phyloP scores from a whole-genome alignment of 2,329 filamentous ascomycete genomes.

The Coniella vitis region DNA sequence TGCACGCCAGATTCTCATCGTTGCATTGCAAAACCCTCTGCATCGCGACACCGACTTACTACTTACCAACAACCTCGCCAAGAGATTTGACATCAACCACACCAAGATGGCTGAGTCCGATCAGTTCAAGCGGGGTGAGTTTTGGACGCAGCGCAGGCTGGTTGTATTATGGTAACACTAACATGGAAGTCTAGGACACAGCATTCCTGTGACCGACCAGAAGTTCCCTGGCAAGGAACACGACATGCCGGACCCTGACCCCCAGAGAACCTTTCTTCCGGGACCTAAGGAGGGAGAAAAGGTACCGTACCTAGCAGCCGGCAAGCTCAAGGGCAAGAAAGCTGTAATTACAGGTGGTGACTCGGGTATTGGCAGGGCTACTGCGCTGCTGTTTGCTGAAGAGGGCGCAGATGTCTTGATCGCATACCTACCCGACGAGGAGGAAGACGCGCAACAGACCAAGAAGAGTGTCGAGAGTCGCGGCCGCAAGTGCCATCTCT shows the following conservation, averaged over 20 bases:
- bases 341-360: slow-evolving; percentile 79
- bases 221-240: slow-evolving; percentile 36
- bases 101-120: slow-evolving; percentile 24
- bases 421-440: slow-evolving; percentile 67
- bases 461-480: slow-evolving; percentile 62
- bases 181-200: slow-evolving; percentile 25
- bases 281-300: slow-evolving; percentile 51
- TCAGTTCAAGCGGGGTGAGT: slow-evolving; percentile 30
- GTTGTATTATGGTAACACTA: neutral
- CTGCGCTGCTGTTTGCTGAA: slow-evolving; percentile 71
- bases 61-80: no score
- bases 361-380: slow-evolving; percentile 69
- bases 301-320: slow-evolving; percentile 65
- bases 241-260: slow-evolving; percentile 51
- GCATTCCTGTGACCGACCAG: slow-evolving; percentile 34
- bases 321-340: slow-evolving; percentile 68
- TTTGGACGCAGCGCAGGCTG: neutral
- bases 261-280: slow-evolving; percentile 13
- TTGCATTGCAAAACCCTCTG: neutral
- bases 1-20: neutral
- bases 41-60: neutral
- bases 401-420: slow-evolving; percentile 72
- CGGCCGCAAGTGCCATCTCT: slow-evolving; percentile 58
- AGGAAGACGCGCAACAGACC: slow-evolving; percentile 69
- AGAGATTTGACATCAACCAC: no score